Conservation (phyloP, 768 basidiomycete genomes). For the Boletus rubropictus region DNA sequence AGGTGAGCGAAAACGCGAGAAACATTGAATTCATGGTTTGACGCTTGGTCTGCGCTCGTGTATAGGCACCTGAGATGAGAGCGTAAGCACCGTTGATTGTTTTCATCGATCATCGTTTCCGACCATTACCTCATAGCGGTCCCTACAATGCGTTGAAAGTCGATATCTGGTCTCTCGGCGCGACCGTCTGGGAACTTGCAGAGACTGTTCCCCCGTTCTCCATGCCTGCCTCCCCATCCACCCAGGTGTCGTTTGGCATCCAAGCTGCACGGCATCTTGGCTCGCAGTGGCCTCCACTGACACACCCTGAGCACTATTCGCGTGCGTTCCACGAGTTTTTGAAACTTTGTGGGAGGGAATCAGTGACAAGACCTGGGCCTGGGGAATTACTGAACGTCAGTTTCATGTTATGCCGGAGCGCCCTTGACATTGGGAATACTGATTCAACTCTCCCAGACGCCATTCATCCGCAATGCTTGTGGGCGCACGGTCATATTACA, state of each 20-base stretch:
- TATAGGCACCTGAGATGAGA: slow-evolving; percentile 71
- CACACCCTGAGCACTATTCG: slow-evolving; percentile 55
- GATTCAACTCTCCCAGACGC: slow-evolving; percentile 36
- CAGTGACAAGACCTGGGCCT: slow-evolving; percentile 49
- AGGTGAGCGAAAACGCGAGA: slow-evolving; percentile 37
- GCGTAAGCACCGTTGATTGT: slow-evolving; percentile 38
- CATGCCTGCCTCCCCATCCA: slow-evolving; percentile 29
- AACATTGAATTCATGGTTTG: neutral
- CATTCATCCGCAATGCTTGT: slow-evolving; percentile 64
- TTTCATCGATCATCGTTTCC: neutral
- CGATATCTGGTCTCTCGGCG: slow-evolving; percentile 78
- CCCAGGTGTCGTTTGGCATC: slow-evolving; percentile 24
- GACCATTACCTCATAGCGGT: slow-evolving; percentile 37
- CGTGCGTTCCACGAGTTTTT: slow-evolving; percentile 71
- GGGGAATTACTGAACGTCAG: slow-evolving; percentile 55
- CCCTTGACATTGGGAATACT: neutral
- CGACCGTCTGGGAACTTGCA: slow-evolving; percentile 79
- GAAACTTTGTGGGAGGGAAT: slow-evolving; percentile 57
- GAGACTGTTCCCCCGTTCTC: slow-evolving; percentile 71
- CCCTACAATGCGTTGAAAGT: slow-evolving; percentile 70
- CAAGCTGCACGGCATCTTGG: slow-evolving; percentile 42
- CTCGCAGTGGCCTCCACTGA: slow-evolving; percentile 61
- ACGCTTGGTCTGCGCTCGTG: neutral
- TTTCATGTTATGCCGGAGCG: neutral
- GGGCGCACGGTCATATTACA: slow-evolving; percentile 63